These are phyloP conservation scores for Chaetothyriales sp. DNA, from an alignment of 2,329 filamentous ascomycete genomes.

Conservation along the genomic window DNA sequence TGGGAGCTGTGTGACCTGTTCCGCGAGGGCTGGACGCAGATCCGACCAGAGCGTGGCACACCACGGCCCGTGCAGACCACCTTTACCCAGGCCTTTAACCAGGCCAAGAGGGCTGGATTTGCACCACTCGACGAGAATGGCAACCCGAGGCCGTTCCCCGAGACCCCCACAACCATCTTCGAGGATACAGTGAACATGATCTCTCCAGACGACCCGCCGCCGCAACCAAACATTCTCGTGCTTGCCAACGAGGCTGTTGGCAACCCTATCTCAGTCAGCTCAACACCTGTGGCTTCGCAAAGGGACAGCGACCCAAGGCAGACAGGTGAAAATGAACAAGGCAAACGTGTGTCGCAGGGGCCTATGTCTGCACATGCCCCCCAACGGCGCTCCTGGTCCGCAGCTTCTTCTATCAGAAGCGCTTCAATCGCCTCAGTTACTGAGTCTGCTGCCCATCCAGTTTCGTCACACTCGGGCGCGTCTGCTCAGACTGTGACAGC, in stretches of 20 bases:
- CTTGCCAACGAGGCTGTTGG: slow-evolving; percentile 51
- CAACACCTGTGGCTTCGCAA: slow-evolving; percentile 2
- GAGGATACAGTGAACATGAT: slow-evolving; percentile 60
- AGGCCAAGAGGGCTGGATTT: slow-evolving; percentile 32
- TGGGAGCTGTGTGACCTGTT: slow-evolving; percentile 93
- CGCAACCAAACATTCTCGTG: slow-evolving; percentile 75
- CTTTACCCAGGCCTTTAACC: slow-evolving; percentile 46
- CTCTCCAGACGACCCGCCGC: slow-evolving; percentile 62
- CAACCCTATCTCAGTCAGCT: slow-evolving; percentile 5
- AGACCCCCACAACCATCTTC: slow-evolving; percentile 90
- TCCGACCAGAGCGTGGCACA: slow-evolving; percentile 71
- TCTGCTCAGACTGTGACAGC: slow-evolving; percentile 14
- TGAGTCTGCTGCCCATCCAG: not conserved
- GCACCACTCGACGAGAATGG: slow-evolving; percentile 17
- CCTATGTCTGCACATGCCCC: not conserved
- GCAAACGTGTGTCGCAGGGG: not conserved
- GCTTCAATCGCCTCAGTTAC: not conserved
- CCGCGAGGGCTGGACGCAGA: slow-evolving; percentile 77
- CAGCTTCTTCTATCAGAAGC: not conserved
- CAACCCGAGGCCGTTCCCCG: slow-evolving; percentile 38
- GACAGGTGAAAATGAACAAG: not conserved
- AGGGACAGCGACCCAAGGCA: slow-evolving; percentile 10
- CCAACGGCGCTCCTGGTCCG: not conserved
- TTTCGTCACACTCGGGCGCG: slow-evolving; percentile 1
- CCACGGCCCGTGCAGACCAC: slow-evolving; percentile 65